Conservation (phyloP, 164 flowering plant species). For the Nelumbo lutea region DNA sequence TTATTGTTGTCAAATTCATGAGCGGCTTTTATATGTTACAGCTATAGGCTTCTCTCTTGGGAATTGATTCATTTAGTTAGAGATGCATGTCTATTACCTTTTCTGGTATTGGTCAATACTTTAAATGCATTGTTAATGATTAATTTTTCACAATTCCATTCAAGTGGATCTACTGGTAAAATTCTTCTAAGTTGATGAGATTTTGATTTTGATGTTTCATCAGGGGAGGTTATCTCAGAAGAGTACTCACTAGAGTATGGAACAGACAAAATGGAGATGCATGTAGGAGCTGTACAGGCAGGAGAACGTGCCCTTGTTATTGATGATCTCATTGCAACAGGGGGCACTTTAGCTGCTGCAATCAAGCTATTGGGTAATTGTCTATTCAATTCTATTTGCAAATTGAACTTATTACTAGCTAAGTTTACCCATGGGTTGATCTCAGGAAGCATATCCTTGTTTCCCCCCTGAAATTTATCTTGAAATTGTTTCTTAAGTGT, state of each 20-base stretch:
- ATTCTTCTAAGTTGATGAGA: neutral
- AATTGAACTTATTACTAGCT: neutral
- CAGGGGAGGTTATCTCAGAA: slow-evolving; percentile 91
- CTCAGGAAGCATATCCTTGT: too few species aligned
- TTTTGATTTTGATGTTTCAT: slow-evolving; percentile 9
- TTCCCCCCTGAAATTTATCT: too few species aligned
- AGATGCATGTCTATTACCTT: too few species aligned
- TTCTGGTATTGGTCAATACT: too few species aligned
- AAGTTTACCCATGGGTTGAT: too few species aligned
- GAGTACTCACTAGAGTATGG: slow-evolving; percentile 97
- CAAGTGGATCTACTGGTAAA: neutral
- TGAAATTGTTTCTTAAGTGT: too few species aligned
- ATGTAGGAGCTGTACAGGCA: slow-evolving; percentile 85
- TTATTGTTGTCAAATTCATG: too few species aligned
- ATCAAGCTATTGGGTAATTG: slow-evolving; percentile 67
- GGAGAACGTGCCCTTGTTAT: slow-evolving; percentile 86
- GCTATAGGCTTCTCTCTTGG: too few species aligned
- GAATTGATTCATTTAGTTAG: too few species aligned
- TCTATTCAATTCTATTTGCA: neutral
- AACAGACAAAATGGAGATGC: slow-evolving; percentile 92
- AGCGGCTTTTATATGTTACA: too few species aligned
- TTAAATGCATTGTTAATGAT: too few species aligned
- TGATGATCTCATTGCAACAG: slow-evolving; percentile 99
- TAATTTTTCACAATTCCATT: too few species aligned
- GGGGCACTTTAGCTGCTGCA: slow-evolving; percentile 91